Percentiles rank a stretch among this genome's conserved stretches.
These are phyloP conservation scores for Phialemoniopsis sp. DNA, from an alignment of 2,329 filamentous ascomycete species.

Conservation along the genomic window DNA sequence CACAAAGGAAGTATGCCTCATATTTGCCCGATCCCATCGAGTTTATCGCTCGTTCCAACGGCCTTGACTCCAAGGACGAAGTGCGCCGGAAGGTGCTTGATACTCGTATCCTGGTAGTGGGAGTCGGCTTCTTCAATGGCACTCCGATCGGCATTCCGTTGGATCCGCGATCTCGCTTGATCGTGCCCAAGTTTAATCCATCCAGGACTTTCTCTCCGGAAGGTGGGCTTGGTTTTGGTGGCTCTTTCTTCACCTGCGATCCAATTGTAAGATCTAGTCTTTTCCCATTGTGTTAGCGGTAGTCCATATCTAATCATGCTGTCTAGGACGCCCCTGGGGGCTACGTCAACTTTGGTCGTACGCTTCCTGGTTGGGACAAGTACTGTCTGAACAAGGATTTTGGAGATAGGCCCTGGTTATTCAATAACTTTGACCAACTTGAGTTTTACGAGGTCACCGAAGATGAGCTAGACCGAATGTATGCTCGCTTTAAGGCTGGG, in stretches of 20 bases:
- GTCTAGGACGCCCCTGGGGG: no score
- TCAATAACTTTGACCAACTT: slow-evolving; percentile 52
- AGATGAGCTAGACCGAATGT: slow-evolving; percentile 36
- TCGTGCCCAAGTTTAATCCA: slow-evolving; percentile 25
- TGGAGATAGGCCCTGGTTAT: slow-evolving; percentile 41
- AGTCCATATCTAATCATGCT: no score
- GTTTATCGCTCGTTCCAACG: slow-evolving; percentile 6
- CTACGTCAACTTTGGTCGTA: slow-evolving; percentile 20
- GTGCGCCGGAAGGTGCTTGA: slow-evolving; percentile 11
- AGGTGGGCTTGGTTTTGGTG: slow-evolving; percentile 30
- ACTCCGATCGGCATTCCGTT: slow-evolving; percentile 9
- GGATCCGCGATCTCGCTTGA: slow-evolving; percentile 15
- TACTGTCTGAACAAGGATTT: no score
- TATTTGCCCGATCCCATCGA: slow-evolving; percentile 39
- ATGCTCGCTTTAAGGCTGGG: slow-evolving; percentile 24
- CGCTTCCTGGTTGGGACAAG: slow-evolving; percentile 38
- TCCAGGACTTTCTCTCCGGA: slow-evolving; percentile 26
- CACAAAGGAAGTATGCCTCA: slow-evolving; percentile 49
- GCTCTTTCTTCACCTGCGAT: slow-evolving; percentile 10
- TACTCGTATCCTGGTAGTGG: slow-evolving; percentile 13
- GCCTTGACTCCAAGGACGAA: no score
- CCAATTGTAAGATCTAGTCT: no score
- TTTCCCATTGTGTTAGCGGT: no score
- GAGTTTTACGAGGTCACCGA: slow-evolving; percentile 50
- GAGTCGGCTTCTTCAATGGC: slow-evolving; percentile 25